Conservation (phyloP, 75 land plant genomes). For the Azolla pinnata region DNA sequence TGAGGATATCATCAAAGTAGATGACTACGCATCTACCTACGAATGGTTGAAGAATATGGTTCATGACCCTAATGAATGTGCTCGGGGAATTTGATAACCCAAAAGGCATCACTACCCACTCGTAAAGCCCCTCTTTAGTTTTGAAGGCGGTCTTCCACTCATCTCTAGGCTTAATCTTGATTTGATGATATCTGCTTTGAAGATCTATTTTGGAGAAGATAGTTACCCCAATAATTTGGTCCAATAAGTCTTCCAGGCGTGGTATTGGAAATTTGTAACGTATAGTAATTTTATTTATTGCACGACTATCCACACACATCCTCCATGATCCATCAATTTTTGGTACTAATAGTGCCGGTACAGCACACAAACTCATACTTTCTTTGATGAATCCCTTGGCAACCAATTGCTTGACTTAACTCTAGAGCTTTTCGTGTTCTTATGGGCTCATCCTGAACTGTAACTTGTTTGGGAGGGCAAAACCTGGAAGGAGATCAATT, state of each 20-base stretch:
- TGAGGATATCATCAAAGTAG: slow-evolving; percentile 22
- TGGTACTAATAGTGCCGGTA: slow-evolving; percentile 13
- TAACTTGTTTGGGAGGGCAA: too few relatives aligned
- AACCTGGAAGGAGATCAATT: too few relatives aligned
- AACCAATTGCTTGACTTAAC: too few relatives aligned
- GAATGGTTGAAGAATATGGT: slow-evolving; percentile 11
- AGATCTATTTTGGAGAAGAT: slow-evolving; percentile 9
- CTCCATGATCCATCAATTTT: slow-evolving; percentile 22
- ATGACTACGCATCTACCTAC: slow-evolving; percentile 14
- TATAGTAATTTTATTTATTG: slow-evolving; percentile 24
- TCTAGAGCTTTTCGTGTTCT: too few relatives aligned
- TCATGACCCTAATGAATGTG: slow-evolving; percentile 25
- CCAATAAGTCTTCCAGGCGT: slow-evolving; percentile 26
- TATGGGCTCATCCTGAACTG: too few relatives aligned
- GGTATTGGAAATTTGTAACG: slow-evolving; percentile 29
- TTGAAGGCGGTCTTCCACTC: slow-evolving; percentile 34
- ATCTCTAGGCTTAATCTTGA: slow-evolving; percentile 8
- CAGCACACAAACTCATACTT: too few relatives aligned
- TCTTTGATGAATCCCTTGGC: too few relatives aligned
- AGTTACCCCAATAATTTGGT: slow-evolving; percentile 4
- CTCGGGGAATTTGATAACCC: slow-evolving; percentile 18
- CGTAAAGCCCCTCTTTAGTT: slow-evolving; percentile 22
- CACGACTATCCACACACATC: slow-evolving; percentile 26
- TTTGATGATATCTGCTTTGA: slow-evolving; percentile 6
- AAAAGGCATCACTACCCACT: slow-evolving; percentile 33